Conservation (phyloP, 2,329 filamentous ascomycete species). For the Trichophyton simii region DNA sequence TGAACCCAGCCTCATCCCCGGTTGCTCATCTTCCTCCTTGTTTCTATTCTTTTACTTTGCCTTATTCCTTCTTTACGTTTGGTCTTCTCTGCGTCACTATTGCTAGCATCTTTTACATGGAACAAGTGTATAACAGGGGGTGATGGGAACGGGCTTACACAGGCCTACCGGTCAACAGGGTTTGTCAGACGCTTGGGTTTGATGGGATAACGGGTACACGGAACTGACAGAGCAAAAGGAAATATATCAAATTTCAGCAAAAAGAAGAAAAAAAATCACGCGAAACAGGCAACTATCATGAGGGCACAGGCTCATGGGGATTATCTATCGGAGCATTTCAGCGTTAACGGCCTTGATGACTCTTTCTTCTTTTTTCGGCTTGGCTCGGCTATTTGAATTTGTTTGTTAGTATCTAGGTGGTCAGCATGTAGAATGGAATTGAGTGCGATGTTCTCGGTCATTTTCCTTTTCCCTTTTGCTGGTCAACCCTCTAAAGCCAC, state of each 20-base stretch:
- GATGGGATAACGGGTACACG: not conserved
- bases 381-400: no score
- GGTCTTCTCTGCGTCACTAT: not conserved
- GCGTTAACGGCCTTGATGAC: not conserved
- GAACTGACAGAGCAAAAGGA: not conserved
- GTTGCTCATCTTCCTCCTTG: not conserved
- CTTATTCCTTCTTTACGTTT: not conserved
- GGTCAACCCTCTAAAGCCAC: no score
- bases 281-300: not conserved
- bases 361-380: not conserved
- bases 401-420: no score
- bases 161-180: not conserved
- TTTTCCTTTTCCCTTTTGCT: no score
- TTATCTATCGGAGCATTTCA: not conserved
- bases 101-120: not conserved
- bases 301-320: not conserved
- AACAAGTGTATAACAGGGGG: not conserved
- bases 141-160: not conserved
- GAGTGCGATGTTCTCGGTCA: no score
- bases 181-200: not conserved
- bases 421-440: no score
- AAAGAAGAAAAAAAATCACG: not conserved
- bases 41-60: not conserved
- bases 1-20: not conserved
- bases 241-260: not conserved